phyloP scores from a whole-genome alignment of 2,329 filamentous ascomycete genomes.

The Cordyceps pruinosa region DNA sequence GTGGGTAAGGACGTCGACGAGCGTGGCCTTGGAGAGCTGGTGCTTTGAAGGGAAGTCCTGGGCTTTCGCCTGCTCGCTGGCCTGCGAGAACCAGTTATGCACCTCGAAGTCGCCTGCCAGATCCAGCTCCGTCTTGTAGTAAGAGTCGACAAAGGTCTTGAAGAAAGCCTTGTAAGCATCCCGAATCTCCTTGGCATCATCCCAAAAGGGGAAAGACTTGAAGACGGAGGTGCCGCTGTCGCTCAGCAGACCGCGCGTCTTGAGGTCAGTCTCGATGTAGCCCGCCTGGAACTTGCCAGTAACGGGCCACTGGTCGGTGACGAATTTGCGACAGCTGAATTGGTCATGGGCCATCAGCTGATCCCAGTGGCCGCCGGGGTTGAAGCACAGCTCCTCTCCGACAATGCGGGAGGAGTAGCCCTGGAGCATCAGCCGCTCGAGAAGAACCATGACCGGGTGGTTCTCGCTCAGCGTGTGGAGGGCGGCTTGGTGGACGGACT shows the following conservation, averaged over 20 bases:
- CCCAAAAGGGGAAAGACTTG: conserved; percentile 36
- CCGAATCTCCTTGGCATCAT: conserved; percentile 33
- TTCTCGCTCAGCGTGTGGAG: conserved; percentile 37
- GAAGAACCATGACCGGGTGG: conserved; percentile 36
- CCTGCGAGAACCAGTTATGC: conserved; percentile 38
- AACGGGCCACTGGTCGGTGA: conserved; percentile 22
- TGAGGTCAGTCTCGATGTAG: conserved; percentile 33
- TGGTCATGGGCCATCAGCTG: conserved; percentile 26
- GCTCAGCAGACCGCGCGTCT: conserved; percentile 34
- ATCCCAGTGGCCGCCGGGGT: conserved; percentile 24
- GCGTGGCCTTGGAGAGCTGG: conserved; percentile 18
- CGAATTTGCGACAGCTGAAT: conserved; percentile 21
- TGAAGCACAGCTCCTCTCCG: conserved; percentile 20
- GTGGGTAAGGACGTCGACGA: conserved; percentile 36
- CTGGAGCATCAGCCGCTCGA: conserved; percentile 27
- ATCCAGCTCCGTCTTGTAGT: conserved; percentile 30
- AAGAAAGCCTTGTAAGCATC: conserved; percentile 32
- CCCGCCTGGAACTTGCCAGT: conserved; percentile 29
- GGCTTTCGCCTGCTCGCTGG: conserved; percentile 27
- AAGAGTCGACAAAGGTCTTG: conserved; percentile 34
- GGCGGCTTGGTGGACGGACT: conserved; percentile 38
- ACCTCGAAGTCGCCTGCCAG: conserved; percentile 34
- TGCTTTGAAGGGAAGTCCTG: conserved; percentile 34
- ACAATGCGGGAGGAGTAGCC: conserved; percentile 17
- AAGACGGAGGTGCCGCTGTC: conserved; percentile 27